Percentiles rank a stretch among this genome's conserved stretches.
phyloP scores from a whole-genome alignment of 2,329 filamentous ascomycete species.

The Onygenales sp. region DNA sequence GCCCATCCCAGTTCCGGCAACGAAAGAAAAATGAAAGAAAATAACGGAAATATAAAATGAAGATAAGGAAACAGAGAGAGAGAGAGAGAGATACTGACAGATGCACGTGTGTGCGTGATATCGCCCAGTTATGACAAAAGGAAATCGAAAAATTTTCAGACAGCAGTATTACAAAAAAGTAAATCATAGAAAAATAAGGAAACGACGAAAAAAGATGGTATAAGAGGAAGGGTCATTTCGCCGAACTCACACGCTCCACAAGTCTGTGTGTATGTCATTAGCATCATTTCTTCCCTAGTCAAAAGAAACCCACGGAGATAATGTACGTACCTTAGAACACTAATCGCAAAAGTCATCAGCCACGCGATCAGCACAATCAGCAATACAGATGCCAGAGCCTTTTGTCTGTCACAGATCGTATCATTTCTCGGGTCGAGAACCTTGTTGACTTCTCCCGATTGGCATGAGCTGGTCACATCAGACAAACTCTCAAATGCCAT shows the following conservation, averaged over 20 bases:
- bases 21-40: neutral
- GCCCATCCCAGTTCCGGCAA: slow-evolving; percentile 1
- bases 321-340: slow-evolving; percentile 11
- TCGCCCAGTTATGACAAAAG: neutral
- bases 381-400: slow-evolving; percentile 67
- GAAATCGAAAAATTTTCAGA: neutral
- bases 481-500: slow-evolving; percentile 78
- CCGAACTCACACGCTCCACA: slow-evolving; percentile 10
- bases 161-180: neutral
- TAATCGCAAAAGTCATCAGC: slow-evolving; percentile 82
- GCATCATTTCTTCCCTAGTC: neutral
- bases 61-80: neutral
- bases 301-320: neutral
- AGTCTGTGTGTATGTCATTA: slow-evolving; percentile 7
- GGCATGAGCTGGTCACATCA: slow-evolving; percentile 52
- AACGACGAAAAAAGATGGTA: neutral
- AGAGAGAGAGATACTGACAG: neutral
- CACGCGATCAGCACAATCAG: slow-evolving; percentile 78
- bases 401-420: slow-evolving; percentile 53
- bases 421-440: slow-evolving; percentile 24
- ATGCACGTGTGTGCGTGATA: neutral
- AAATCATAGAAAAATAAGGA: neutral
- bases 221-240: neutral
- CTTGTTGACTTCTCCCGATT: slow-evolving; percentile 32
- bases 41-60: neutral